These are phyloP conservation scores for Eucalyptus regnans DNA, from an alignment of 345 rosid genomes.

Conservation along the genomic window DNA sequence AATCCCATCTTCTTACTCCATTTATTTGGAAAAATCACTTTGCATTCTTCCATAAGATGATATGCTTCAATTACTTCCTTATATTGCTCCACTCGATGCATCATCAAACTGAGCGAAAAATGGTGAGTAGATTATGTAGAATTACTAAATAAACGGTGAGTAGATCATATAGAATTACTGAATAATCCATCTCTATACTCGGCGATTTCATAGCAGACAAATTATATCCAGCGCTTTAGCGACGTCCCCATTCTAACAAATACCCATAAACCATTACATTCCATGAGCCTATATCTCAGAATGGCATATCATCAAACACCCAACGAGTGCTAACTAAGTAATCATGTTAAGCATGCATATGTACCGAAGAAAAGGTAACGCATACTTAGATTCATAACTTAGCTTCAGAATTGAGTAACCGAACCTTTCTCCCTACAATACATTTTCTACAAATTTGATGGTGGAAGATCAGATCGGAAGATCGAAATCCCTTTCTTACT, in stretches of 20 bases:
- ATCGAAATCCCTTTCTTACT: not conserved
- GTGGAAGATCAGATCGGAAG: not conserved
- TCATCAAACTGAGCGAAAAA: not conserved
- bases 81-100: not conserved
- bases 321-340: accelerated
- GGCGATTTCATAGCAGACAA: not conserved
- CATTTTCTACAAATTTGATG: not conserved
- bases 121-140: not conserved
- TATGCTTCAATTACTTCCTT: not conserved
- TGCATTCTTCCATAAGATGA: not conserved
- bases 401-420: not conserved
- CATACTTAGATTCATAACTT: no score
- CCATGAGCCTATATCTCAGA: not conserved
- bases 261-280: constrained; percentile 1
- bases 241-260: not conserved
- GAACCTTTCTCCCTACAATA: not conserved
- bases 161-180: not conserved
- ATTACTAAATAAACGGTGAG: not conserved
- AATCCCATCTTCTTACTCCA: not conserved
- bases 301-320: not conserved
- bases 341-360: not conserved
- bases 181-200: not conserved
- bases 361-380: accelerated
- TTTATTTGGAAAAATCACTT: not conserved
- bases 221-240: not conserved